A percentile compares a stretch with the other conserved stretches of the same genome.
Conservation (phyloP, 805 yeast genomes). For the Myxozyma kluyveri region DNA sequence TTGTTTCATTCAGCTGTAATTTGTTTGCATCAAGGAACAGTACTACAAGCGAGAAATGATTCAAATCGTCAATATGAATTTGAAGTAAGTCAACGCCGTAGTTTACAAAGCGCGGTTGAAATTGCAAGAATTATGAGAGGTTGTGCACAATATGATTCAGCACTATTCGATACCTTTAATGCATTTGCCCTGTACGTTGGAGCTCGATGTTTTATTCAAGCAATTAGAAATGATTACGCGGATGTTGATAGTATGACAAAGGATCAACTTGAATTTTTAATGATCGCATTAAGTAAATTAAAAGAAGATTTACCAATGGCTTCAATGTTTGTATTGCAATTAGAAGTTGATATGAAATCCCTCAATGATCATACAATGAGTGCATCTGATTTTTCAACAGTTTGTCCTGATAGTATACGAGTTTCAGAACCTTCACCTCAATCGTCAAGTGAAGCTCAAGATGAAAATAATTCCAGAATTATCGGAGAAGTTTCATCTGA, state of each 20-base stretch:
- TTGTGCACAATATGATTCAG: conserved; percentile 10
- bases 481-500: background rate
- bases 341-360: conserved; percentile 25
- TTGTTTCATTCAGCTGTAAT: conserved; percentile 13
- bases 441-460: too few relatives aligned
- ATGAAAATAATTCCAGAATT: background rate
- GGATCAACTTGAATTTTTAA: conserved; percentile 16
- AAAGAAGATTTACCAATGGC: conserved; percentile 17
- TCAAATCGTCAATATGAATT: background rate
- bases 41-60: conserved; percentile 2
- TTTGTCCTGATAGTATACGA: too few relatives aligned
- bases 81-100: conserved; percentile 8
- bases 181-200: conserved; percentile 20
- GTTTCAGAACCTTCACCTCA: too few relatives aligned
- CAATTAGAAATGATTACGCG: conserved; percentile 1
- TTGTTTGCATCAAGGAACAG: conserved; percentile 25
- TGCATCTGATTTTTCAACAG: background rate
- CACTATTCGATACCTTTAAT: conserved; percentile 5
- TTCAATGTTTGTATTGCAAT: conserved; percentile 21
- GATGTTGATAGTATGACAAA: background rate
- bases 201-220: conserved; percentile 27
- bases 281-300: conserved; percentile 18
- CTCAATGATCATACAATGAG: too few relatives aligned
- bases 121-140: conserved; percentile 15
- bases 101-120: conserved; percentile 20